Conservation (phyloP, 1,284 basidiomycete species). For the Cystobasidium slooffiae region DNA sequence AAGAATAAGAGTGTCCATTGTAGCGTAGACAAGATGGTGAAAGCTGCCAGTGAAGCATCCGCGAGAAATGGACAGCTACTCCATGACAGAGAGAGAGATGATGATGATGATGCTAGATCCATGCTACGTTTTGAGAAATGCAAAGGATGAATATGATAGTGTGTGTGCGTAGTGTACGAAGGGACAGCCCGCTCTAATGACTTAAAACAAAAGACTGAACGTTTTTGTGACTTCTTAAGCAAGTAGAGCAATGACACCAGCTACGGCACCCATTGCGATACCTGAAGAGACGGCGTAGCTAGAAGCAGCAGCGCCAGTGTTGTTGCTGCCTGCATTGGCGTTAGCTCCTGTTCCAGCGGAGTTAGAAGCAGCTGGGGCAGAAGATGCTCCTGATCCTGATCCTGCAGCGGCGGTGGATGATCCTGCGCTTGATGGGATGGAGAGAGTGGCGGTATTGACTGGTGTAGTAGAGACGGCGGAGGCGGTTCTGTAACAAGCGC, state of each 20-base stretch:
- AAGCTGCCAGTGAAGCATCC: too few relatives aligned
- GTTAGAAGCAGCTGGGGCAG: slow-evolving; percentile 39
- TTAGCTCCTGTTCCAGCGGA: slow-evolving; percentile 51
- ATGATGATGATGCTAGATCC: background rate
- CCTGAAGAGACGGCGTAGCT: slow-evolving; percentile 25
- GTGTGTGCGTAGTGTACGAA: too few relatives aligned
- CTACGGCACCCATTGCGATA: slow-evolving; percentile 27
- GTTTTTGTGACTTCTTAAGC: slow-evolving; percentile 6
- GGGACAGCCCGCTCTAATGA: too few relatives aligned
- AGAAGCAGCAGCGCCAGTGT: slow-evolving; percentile 27
- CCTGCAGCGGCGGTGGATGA: slow-evolving; percentile 38
- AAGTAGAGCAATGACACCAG: slow-evolving; percentile 35
- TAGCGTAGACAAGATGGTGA: too few relatives aligned
- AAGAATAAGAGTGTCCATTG: too few relatives aligned
- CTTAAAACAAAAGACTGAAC: too few relatives aligned
- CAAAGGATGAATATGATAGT: background rate
- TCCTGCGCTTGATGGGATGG: slow-evolving; percentile 40
- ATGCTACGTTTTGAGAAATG: slow-evolving; percentile 1
- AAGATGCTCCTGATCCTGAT: slow-evolving; percentile 28
- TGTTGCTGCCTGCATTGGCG: slow-evolving; percentile 16
- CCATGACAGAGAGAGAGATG: too few relatives aligned
- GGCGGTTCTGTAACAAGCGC: slow-evolving; percentile 30
- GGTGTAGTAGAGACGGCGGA: slow-evolving; percentile 43
- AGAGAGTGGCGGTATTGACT: slow-evolving; percentile 49
- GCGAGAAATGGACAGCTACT: too few relatives aligned